Evolutionary conservation across 2,329 filamentous ascomycete species (phyloP).

Genomic region (Aureobasidium sp.): DNA sequence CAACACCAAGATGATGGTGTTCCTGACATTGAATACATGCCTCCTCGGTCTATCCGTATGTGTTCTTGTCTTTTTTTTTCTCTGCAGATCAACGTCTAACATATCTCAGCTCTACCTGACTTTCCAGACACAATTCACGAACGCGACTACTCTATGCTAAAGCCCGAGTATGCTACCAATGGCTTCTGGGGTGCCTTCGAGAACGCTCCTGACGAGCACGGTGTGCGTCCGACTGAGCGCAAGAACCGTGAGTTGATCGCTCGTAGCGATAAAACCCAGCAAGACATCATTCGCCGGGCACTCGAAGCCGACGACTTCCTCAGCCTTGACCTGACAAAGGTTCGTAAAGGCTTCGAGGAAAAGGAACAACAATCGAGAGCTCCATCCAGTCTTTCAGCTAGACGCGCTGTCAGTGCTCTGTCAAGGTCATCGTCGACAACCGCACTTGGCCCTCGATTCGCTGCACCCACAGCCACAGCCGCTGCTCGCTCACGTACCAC

Average conservation of each 20-base stretch:
- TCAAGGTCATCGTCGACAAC: constrained; percentile 26
- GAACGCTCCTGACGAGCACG: constrained; percentile 58
- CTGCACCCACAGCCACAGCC: constrained; percentile 33
- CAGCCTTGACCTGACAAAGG: constrained; percentile 26
- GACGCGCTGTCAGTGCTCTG: constrained; percentile 41
- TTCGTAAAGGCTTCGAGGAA: constrained; percentile 17
- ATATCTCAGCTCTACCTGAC: constrained; percentile 25
- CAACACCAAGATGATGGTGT: constrained; percentile 44
- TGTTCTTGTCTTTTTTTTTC: not conserved
- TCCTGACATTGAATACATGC: constrained; percentile 83
- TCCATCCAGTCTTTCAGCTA: constrained; percentile 50
- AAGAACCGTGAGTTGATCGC: constrained; percentile 17
- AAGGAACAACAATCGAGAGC: constrained; percentile 19
- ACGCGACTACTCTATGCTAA: constrained; percentile 35
- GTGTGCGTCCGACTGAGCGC: constrained; percentile 17
- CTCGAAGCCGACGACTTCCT: constrained; percentile 27
- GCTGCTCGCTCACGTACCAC: constrained; percentile 35
- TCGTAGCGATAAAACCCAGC: constrained; percentile 21
- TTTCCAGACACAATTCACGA: constrained; percentile 25
- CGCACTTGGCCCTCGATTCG: constrained; percentile 24
- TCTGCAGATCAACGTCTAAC: not conserved
- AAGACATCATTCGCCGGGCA: constrained; percentile 26
- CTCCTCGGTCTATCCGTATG: constrained; percentile 57
- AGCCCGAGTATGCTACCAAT: constrained; percentile 46
- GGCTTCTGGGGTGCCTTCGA: constrained; percentile 47